Evolutionary conservation across 164 flowering plant genomes (phyloP), one percentile per base, ranked within the genome.

Genomic region (Malania oleifera): DNA sequence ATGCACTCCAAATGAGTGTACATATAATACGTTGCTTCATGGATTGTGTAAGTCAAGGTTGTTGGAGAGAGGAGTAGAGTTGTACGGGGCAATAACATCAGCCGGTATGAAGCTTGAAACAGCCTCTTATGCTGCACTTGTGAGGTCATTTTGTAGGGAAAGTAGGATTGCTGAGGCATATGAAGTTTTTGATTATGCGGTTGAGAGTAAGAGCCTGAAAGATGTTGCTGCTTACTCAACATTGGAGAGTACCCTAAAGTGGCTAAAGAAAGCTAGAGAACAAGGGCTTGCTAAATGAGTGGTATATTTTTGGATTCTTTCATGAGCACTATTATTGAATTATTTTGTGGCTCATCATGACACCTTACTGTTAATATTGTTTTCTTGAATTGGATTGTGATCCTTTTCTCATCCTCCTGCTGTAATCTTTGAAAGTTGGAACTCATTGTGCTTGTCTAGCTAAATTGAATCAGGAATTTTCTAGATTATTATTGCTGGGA

Each of bases 181-280:
- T 70, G 91, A 78, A 59, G 87, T 84, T 24, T 87, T 81, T 79
- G 97, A 90, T 79, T 87, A 87, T 75, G 97, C 83, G 0, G 74
- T 81, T 47, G 80, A 80, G 71, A 90, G 93, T 60, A 87, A 90
- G 79, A 86, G 97, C 64, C 46, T 87, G 43, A 75, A 80, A 0
- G 91, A 86, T 69, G 85, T 74, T 56, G 56, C 81, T 47, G 96
- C 97, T 26, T 90, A 87, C 57, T 34, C 81, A 1, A 69, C 82
- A 5, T 64, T 90, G 71, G 97, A 85, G 66, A 69, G 67, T 65
- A 70, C 80, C 0, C 79, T 90, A 7, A 87, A 85, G 73, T 80
- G 77, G 83, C 58, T 81, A 52, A 76, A 68, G 76, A 84, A 84
- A 69, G 81, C 78, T 24, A 78, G 71, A 63, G 82, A 69, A 24